A percentile compares a stretch with the other conserved stretches of the same genome.
phyloP scores from a whole-genome alignment of 768 basidiomycete species.

The Auricularia sp. region DNA sequence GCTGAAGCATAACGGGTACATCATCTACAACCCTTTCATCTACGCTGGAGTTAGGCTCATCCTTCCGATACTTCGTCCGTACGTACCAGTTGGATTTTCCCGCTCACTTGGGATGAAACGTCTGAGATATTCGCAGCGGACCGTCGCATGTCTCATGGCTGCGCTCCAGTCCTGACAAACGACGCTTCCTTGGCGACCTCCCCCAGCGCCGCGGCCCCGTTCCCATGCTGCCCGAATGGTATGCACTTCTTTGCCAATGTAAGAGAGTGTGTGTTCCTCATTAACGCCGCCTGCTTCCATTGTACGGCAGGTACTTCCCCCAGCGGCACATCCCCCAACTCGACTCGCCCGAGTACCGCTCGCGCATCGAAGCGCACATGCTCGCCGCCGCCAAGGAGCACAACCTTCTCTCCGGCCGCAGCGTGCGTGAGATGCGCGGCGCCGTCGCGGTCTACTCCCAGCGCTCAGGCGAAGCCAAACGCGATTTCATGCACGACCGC shows the following conservation, averaged over 20 bases:
- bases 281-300: not conserved
- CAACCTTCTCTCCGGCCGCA: not conserved
- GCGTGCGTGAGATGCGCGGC: not conserved
- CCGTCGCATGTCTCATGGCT: not conserved
- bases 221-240: not conserved
- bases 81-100: not conserved
- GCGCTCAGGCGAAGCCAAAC: not conserved
- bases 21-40: not conserved
- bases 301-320: not conserved
- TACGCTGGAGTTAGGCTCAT: not conserved
- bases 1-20: not conserved
- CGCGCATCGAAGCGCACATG: not conserved
- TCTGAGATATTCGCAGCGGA: not conserved
- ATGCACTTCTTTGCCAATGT: too few species aligned
- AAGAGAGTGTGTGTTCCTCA: too few species aligned
- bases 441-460: not conserved
- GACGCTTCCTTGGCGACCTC: not conserved
- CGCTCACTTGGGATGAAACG: not conserved
- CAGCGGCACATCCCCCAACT: not conserved
- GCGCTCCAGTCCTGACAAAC: not conserved
- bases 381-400: not conserved
- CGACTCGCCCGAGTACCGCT: not conserved
- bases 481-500: not conserved
- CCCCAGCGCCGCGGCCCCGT: not conserved
- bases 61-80: not conserved